These are phyloP conservation scores for Solanum tarijense DNA, from an alignment of 257 asterid genomes.

Conservation along the genomic window DNA sequence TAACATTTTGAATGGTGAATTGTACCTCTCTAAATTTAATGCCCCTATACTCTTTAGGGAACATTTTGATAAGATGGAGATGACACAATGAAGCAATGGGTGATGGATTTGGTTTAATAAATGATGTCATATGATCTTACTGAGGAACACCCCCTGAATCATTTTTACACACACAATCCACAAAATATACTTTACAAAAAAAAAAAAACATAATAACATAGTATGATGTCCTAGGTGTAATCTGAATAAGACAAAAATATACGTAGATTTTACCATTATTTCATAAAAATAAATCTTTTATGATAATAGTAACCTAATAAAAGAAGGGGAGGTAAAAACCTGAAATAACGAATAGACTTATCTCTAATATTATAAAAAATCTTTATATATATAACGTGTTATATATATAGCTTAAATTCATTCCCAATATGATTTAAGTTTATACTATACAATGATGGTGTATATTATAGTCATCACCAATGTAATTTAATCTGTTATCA, in stretches of 20 bases:
- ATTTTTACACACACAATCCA: neutral
- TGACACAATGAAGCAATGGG: conserved; percentile 35
- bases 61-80: conserved; percentile 30
- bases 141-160: neutral
- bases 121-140: conserved; percentile 2
- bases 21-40: conserved; percentile 32
- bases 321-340: neutral
- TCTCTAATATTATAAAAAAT: no score
- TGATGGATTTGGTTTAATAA: conserved; percentile 21
- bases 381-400: no score
- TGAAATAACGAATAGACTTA: neutral
- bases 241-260: neutral
- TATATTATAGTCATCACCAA: neutral
- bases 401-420: neutral
- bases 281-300: neutral
- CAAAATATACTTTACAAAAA: neutral
- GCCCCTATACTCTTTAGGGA: conserved; percentile 37
- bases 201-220: neutral
- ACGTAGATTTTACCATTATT: accelerated
- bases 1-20: conserved; percentile 26
- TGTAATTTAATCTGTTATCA: neutral
- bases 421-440: neutral
- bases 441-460: neutral
- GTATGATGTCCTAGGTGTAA: neutral
- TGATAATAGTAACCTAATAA: neutral